Conservation (phyloP, 106 monocot species). For the Alisma plantagoaquatica region DNA sequence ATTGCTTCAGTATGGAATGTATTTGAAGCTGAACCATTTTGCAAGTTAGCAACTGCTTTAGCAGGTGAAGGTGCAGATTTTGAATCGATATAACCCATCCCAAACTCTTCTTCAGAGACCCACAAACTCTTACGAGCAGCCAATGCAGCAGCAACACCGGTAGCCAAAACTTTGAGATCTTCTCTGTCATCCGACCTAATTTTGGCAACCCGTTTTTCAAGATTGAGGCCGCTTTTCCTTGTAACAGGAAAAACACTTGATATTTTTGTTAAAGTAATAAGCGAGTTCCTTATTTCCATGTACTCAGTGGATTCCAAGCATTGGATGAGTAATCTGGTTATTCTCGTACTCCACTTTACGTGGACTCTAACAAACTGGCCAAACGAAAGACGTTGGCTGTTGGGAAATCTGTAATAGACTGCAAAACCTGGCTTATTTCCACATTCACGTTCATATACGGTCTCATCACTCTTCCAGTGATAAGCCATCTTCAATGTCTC, state of each 20-base stretch:
- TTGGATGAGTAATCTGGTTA: slow-evolving; percentile 71
- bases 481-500: slow-evolving; percentile 96
- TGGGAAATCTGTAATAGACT: slow-evolving; percentile 69
- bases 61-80: slow-evolving; percentile 44
- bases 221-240: slow-evolving; percentile 74
- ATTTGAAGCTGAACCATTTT: slow-evolving; percentile 15
- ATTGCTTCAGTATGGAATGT: slow-evolving; percentile 15
- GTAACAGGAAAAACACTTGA: slow-evolving; percentile 93
- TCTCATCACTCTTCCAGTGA: slow-evolving; percentile 95
- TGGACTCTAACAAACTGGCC: slow-evolving; percentile 78
- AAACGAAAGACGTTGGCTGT: slow-evolving; percentile 84
- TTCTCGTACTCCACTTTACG: slow-evolving; percentile 78
- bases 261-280: slow-evolving; percentile 89
- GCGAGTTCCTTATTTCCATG: slow-evolving; percentile 92
- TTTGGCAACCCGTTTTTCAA: slow-evolving; percentile 92
- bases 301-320: slow-evolving; percentile 93
- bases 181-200: slow-evolving; percentile 92
- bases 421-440: slow-evolving; percentile 98
- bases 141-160: slow-evolving; percentile 91
- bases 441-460: slow-evolving; percentile 93
- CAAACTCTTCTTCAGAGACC: slow-evolving; percentile 95
- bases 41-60: slow-evolving; percentile 26
- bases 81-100: slow-evolving; percentile 76
- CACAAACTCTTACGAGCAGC: slow-evolving; percentile 96
- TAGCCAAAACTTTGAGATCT: slow-evolving; percentile 94